Evolutionary conservation across 75 land plant species (phyloP).

Genomic region (Pseudotsuga menziesii): DNA sequence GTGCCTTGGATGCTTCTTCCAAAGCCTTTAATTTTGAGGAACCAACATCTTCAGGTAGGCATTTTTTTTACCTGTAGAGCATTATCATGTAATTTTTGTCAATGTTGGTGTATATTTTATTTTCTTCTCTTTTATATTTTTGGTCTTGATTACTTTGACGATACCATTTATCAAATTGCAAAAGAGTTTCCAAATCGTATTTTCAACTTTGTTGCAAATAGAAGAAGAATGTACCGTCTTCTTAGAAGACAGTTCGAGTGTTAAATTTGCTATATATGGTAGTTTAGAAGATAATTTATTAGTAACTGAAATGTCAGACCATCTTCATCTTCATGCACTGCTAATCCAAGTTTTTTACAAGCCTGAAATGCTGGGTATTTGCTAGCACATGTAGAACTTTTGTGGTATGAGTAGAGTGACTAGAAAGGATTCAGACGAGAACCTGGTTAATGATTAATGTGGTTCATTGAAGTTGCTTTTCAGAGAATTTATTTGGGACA

Average conservation of each 20-base stretch:
- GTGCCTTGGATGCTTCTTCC: slow-evolving; percentile 99
- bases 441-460: not conserved
- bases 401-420: not conserved
- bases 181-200: not conserved
- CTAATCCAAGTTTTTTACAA: not conserved
- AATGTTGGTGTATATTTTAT: not conserved
- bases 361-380: not conserved
- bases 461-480: not conserved
- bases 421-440: not conserved
- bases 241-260: not conserved
- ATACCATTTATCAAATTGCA: not conserved
- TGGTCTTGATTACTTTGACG: not conserved
- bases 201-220: not conserved
- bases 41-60: slow-evolving; percentile 58
- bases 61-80: not conserved
- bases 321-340: not conserved
- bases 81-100: not conserved
- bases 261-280: slow-evolving; percentile 1
- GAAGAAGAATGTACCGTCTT: not conserved
- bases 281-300: not conserved
- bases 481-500: not conserved
- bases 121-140: not conserved
- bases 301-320: not conserved
- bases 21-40: slow-evolving; percentile 85
- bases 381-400: not conserved